phyloP scores from a whole-genome alignment of 345 rosid species.

The Eucalyptus lansdowneana region DNA sequence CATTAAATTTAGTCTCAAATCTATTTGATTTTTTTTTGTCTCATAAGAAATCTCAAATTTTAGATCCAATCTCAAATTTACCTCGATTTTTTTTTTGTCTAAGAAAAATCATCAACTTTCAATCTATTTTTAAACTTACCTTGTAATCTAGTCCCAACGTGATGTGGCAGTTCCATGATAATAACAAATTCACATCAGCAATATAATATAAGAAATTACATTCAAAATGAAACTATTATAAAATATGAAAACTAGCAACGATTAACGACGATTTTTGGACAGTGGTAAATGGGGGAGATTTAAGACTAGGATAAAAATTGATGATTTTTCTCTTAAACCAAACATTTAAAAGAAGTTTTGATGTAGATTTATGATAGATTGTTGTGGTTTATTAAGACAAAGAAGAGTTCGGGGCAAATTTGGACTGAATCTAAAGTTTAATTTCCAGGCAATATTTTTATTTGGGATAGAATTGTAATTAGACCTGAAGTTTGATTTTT shows the following conservation, averaged over 20 bases:
- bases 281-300: background rate
- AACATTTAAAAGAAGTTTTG: too few species aligned
- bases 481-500: background rate
- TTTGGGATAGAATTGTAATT: background rate
- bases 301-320: background rate
- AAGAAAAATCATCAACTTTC: background rate
- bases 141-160: background rate
- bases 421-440: background rate
- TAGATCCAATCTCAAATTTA: background rate
- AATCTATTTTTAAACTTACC: too few species aligned
- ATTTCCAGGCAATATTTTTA: too few species aligned
- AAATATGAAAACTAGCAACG: too few species aligned
- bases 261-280: too few species aligned
- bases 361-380: background rate
- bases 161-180: accelerated
- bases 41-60: too few species aligned
- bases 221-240: too few species aligned
- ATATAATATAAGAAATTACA: too few species aligned
- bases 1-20: too few species aligned
- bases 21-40: background rate
- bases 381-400: background rate
- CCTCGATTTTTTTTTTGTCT: background rate
- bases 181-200: background rate
- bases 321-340: too few species aligned
- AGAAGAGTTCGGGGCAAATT: too few species aligned